Evolutionary conservation across 768 basidiomycete species (phyloP), one percentile per base, ranked within the genome.

Genomic region (Exsudoporus frostii): DNA sequence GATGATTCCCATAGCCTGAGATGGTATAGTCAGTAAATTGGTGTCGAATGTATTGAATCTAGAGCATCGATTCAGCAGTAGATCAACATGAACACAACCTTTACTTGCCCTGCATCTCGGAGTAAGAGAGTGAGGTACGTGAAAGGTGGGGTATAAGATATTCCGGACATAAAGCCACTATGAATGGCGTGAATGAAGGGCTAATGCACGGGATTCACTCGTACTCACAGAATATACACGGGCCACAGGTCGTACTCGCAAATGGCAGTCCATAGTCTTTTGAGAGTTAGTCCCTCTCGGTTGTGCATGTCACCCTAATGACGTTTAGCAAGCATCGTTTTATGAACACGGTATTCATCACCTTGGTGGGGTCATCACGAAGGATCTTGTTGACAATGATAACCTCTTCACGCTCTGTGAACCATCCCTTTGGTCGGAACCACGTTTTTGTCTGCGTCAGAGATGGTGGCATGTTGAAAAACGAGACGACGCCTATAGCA

Each of bases 171-270:
- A 1, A 84, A 64, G 1, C 81, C 80, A 10, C 80, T 81, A 6
- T 25, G 7, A 15, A 37, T 7, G 5, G 24, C 13, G 22, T 46
- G 15, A 1, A 40, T 55, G 37, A 54, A 27, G 32, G 17, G 4
- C 34, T 3, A 7, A 19, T 17, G 33, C 14, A 53, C n/a, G 36
- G 13, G 7, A 10, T 8, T 25, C 9, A 1, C 1, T 36, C 22
- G 5, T 6, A 30, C 41, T 44, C 37, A 59, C 78, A 83, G 66
- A 27, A 83, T 72, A 62, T 88, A 87, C 20, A 86, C 44, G 0
- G 85, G 85, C 84, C 84, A 87, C 11, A 86, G 66, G 59, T 85
- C 83, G 50, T 79, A 86, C 61, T 87, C 85, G 34, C 74, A 76
- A 7, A 84, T 47, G 0, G 83, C 80, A 7, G 65, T 69, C 78